phyloP scores from a whole-genome alignment of 2,329 filamentous ascomycete genomes.

The Microsporum audouinii region DNA sequence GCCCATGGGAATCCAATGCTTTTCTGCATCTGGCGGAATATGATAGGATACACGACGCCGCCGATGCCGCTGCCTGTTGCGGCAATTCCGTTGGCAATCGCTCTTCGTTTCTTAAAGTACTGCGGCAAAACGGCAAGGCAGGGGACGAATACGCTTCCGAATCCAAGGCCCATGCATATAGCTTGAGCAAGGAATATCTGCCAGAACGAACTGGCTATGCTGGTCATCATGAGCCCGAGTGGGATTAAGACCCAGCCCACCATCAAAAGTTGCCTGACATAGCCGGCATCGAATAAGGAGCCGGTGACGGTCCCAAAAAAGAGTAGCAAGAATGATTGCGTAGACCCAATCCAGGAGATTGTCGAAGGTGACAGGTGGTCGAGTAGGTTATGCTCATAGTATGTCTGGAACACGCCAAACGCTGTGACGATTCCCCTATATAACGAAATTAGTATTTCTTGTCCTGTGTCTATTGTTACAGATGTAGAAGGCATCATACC shows the following conservation, averaged over 20 bases:
- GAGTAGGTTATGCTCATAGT: conserved; percentile 38
- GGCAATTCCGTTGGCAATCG: conserved; percentile 49
- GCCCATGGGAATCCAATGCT: conserved; percentile 47
- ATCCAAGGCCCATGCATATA: conserved; percentile 43
- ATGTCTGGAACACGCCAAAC: conserved; percentile 45
- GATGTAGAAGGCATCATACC: conserved; percentile 25
- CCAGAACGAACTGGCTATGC: conserved; percentile 41
- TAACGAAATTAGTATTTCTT: background rate
- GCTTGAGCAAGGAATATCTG: conserved; percentile 45
- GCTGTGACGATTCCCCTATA: conserved; percentile 41
- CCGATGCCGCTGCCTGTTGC: conserved; percentile 47
- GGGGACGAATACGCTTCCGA: conserved; percentile 54
- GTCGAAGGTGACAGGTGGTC: conserved; percentile 32
- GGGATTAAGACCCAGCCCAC: conserved; percentile 36
- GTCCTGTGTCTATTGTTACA: background rate
- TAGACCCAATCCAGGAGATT: conserved; percentile 44
- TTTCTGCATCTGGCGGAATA: conserved; percentile 34
- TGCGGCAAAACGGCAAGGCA: conserved; percentile 54
- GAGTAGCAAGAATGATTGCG: conserved; percentile 44
- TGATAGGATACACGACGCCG: conserved; percentile 45
- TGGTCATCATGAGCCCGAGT: conserved; percentile 44
- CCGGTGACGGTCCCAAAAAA: conserved; percentile 42
- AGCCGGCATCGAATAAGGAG: conserved; percentile 44
- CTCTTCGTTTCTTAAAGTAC: conserved; percentile 49
- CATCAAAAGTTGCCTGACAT: conserved; percentile 34